Evolutionary conservation across 441 rosid genomes (phyloP).

Genomic region (Breynia disticha): DNA sequence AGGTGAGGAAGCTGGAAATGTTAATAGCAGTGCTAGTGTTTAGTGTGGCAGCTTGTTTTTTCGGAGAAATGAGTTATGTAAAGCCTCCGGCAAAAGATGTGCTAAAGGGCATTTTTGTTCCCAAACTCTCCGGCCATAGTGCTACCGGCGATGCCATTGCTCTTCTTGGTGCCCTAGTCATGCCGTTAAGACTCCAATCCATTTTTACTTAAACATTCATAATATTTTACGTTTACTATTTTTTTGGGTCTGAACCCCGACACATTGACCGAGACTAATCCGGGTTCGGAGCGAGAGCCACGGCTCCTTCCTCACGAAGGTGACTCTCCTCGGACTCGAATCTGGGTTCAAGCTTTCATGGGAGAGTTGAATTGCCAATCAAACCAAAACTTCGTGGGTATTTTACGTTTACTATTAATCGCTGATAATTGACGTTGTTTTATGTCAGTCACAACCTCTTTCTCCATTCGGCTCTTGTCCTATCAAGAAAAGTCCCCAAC

Average conservation of each 20-base stretch:
- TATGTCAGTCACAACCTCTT: constrained; percentile 53
- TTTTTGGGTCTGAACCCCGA: no score
- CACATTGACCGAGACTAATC: no score
- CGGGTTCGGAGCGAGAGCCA: no score
- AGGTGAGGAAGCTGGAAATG: constrained; percentile 66
- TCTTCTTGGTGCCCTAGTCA: constrained; percentile 58
- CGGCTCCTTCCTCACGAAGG: no score
- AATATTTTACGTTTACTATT: no score
- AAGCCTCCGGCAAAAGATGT: constrained; percentile 46
- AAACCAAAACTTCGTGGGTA: no score
- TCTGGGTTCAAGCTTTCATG: no score
- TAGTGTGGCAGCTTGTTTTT: constrained; percentile 62
- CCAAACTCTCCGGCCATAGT: constrained; percentile 43
- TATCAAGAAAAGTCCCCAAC: constrained; percentile 49
- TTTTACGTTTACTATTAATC: no score
- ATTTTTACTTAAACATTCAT: background rate
- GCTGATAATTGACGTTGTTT: background rate
- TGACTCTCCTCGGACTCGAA: no score
- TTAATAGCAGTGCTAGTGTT: constrained; percentile 46
- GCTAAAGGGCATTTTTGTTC: constrained; percentile 51
- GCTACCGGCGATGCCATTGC: constrained; percentile 61
- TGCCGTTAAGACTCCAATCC: constrained; percentile 43
- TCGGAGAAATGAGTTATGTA: constrained; percentile 53
- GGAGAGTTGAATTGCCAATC: no score
- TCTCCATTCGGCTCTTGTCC: constrained; percentile 67